Evolutionary conservation across 306 rosid genomes (phyloP), one percentile per base, ranked within the genome.

Genomic region (Acacia acuminata): DNA sequence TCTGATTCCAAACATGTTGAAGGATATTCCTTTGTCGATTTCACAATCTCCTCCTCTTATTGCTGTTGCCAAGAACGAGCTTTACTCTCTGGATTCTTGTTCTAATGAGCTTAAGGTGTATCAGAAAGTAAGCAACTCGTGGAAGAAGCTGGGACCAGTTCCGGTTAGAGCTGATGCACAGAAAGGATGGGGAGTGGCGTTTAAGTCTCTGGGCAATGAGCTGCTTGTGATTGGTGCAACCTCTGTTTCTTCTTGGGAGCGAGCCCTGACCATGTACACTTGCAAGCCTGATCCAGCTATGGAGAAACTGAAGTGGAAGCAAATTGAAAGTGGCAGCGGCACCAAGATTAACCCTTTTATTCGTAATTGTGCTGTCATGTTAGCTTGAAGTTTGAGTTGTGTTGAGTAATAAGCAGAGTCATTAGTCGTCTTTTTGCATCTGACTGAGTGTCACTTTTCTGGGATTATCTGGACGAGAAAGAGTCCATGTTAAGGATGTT

Each of bases 171-270:
- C 91, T 56, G 89, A 89, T 85, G 80, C 58, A 6, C 80, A n/a
- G 45, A 25, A 81, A 17, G 98, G 97, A 7, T 93, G 94, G 94
- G 98, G 98, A 20, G 90, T 94, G 20, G 97, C 97, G 3, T 94
- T 94, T 63, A 94, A 94, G 83, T 93, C 97, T 3, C 86, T 94
- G 20, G 98, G 97, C 0, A 80, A 87, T 32, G 97, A 94, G 84
- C 88, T 94, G 14, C 90, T 94, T 70, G 86, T 89, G 68, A 88
- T 93, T 17, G 96, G 96, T 7, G 87, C 97, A 74, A 86, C 90
- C 7, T 51, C 79, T 0, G 83, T 85, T 10, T 71, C 85, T 1
- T 36, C 44, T 15, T 73, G 75, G 1, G 87, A 42, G 68, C 79
- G 86, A 27, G 84, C 70, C 25, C 71, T 87, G 87, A 82, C 87